Base-by-base conservation (phyloP, 495 filamentous ascomycete species). In the Tuber calosporum region DNA sequence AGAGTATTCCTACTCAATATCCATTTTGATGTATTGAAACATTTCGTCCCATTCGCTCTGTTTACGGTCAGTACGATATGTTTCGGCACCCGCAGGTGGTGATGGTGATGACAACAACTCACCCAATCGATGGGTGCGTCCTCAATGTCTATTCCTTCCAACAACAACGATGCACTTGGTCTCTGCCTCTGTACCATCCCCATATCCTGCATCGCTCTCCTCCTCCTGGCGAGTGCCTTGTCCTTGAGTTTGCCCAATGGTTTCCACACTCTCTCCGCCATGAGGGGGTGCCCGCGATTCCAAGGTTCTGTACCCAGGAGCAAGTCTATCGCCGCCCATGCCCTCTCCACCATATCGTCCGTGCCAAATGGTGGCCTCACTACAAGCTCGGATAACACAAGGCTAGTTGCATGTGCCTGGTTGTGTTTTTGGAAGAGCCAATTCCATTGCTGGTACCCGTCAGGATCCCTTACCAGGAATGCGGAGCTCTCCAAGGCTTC, bases 391-490 rank as follows among this genome's bases (percentile, higher is more conserved):
- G 92, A 87, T 13, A 97, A 82, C 5, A 89, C 85, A 77, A 91
- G 92, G 2, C 90, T 91, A 4, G 95, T 86, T 6, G 92, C 91
- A 74, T 94, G 91, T 89, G 90, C 93, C 73, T 94, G 91, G 30
- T 90, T 89, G 81, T 94, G 93, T 0, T 89, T 92, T 78, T 89
- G 86, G 83, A 93, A 93, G 13, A 93, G 86, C 93, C 93, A 97
- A 37, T 87, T 86, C 76, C 76, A 78, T 30, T 78, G 74, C 58
- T 67, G 41, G 88, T 90, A 96, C 70, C 89, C 87, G 15, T 87
- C 84, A 11, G 86, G 82, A 74, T 90, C 89, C 17, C 84, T 87
- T 75, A 89, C 87, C 19, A 94, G 82, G 17, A 89, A 79, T 37
- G 87, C 82, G n/a, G 85, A 86, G 75, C 91, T 91, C 79, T 96